phyloP scores from a whole-genome alignment of 805 yeast species.

The Yamadazyma tumulicola region DNA sequence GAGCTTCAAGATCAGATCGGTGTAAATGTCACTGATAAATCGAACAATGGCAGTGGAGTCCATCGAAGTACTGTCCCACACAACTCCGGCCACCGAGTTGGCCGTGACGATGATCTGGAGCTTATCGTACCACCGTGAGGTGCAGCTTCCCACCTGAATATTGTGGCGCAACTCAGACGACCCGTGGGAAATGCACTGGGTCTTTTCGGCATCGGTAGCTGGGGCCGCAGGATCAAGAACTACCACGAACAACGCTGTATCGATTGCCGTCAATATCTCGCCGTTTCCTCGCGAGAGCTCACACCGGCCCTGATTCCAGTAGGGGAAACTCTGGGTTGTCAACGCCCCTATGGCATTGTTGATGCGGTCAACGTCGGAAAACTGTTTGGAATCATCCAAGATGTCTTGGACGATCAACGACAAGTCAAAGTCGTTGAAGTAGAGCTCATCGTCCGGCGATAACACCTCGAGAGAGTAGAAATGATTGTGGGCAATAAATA shows the following conservation, averaged over 20 bases:
- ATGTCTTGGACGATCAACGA: slow-evolving; percentile 42
- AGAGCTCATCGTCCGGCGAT: slow-evolving; percentile 34
- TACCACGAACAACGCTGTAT: slow-evolving; percentile 49
- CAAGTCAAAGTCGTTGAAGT: slow-evolving; percentile 54
- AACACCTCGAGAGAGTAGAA: slow-evolving; percentile 49
- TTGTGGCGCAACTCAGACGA: slow-evolving; percentile 38
- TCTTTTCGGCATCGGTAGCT: slow-evolving; percentile 43
- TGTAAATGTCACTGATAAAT: slow-evolving; percentile 54
- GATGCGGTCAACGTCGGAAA: slow-evolving; percentile 36
- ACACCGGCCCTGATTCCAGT: slow-evolving; percentile 47
- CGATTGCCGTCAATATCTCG: slow-evolving; percentile 36
- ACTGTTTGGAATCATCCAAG: slow-evolving; percentile 31
- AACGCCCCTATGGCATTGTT: slow-evolving; percentile 51
- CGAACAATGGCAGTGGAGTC: slow-evolving; percentile 57
- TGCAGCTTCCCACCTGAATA: slow-evolving; percentile 54
- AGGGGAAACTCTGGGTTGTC: slow-evolving; percentile 49
- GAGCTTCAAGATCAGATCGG: slow-evolving; percentile 53
- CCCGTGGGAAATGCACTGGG: slow-evolving; percentile 51
- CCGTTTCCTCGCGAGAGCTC: slow-evolving; percentile 40
- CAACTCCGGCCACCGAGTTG: slow-evolving; percentile 57
- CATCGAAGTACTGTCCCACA: slow-evolving; percentile 57
- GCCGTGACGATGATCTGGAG: slow-evolving; percentile 50
- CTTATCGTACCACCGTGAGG: slow-evolving; percentile 59
- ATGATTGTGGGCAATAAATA: slow-evolving; percentile 48
- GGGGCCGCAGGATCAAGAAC: slow-evolving; percentile 50